Base-by-base conservation (phyloP, 2,329 filamentous ascomycete species). In the Talaromyces sp. region DNA sequence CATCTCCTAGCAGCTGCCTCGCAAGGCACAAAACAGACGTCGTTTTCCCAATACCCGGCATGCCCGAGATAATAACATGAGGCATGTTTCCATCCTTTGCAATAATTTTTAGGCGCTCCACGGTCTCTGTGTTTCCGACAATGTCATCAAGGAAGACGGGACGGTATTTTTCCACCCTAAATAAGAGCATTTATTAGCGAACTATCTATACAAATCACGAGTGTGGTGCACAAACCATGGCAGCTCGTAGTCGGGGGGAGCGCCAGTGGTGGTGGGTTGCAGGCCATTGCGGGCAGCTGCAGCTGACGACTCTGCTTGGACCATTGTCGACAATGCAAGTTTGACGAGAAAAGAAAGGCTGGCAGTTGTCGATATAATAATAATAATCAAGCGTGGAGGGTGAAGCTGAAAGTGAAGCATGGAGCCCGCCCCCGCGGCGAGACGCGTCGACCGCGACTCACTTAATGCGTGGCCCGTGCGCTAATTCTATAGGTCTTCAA, bases 51-150 rank as follows among this genome's bases (percentile, higher is more conserved):
- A 98, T 99, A 71, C 95, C 95, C 21, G 95, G 95, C 92, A 96
- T 98, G 62, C 95, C 95, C n/a, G 91, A 96, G 70, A 99, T 98
- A 77, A 99, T 98, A 71, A 99, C 86, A 78, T 99, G 95, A 2
- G 95, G 95, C 93, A 99, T 97, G 78, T 99, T 99, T 68, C 95
- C 95, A 79, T 98, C 95, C 76, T 93, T 95, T 53, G 95, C 93
- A 69, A 99, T 98, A 70, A 99, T 98, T 74, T 98, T 98, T 69
- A 99, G 81, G 59, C 95, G 89, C 76, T 98, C 93, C 69, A 99
- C 92, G 0, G 95, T 99, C 75, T 99, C 95, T 21, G 91, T 96
- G 77, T 99, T 99, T 71, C 95, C 95, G 58, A 99, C 95, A 58
- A 99, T 88, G 78, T 99, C 93, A 78, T 98, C 92, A 31, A 99